These are phyloP conservation scores for Globisporangium cederbergense DNA, from an alignment of 352 stramenopile species.

Conservation along the genomic window DNA sequence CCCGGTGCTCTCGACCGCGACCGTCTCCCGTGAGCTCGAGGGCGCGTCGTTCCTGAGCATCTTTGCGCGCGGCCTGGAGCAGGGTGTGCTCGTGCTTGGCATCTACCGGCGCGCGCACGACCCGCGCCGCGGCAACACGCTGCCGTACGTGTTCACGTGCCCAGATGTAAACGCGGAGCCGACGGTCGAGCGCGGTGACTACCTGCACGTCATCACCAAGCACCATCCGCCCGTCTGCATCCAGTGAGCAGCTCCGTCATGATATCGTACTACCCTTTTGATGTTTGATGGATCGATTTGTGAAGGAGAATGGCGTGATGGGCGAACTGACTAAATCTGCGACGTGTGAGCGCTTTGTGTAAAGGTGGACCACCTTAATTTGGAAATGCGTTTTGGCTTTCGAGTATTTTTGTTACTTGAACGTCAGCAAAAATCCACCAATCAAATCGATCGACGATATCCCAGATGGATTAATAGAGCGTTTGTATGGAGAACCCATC, in stretches of 20 bases:
- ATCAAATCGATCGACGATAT: too few relatives aligned
- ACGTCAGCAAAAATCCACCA: too few relatives aligned
- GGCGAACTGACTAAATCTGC: too few relatives aligned
- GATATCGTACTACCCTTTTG: not conserved
- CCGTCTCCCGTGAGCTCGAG: conserved; percentile 28
- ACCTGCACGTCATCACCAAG: conserved; percentile 39
- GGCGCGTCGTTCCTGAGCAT: conserved; percentile 36
- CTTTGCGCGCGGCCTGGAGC: conserved; percentile 34
- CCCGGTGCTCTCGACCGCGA: conserved; percentile 32
- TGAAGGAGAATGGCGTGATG: not conserved
- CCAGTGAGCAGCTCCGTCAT: conserved; percentile 4
- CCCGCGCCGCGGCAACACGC: conserved; percentile 31
- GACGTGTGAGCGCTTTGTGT: too few relatives aligned
- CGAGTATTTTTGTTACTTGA: too few relatives aligned
- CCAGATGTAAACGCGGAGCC: conserved; percentile 27
- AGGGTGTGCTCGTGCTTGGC: conserved; percentile 42
- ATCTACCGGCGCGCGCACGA: conserved; percentile 43
- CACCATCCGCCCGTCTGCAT: conserved; percentile 25
- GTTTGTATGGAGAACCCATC: too few relatives aligned
- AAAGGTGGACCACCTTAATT: too few relatives aligned
- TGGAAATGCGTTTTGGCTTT: too few relatives aligned
- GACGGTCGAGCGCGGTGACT: conserved; percentile 34
- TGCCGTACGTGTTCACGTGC: conserved; percentile 59
- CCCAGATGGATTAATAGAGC: too few relatives aligned
- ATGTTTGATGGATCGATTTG: not conserved